Evolutionary conservation across 2,329 filamentous ascomycete genomes (phyloP).

Genomic region (Leptographium lundbergii): DNA sequence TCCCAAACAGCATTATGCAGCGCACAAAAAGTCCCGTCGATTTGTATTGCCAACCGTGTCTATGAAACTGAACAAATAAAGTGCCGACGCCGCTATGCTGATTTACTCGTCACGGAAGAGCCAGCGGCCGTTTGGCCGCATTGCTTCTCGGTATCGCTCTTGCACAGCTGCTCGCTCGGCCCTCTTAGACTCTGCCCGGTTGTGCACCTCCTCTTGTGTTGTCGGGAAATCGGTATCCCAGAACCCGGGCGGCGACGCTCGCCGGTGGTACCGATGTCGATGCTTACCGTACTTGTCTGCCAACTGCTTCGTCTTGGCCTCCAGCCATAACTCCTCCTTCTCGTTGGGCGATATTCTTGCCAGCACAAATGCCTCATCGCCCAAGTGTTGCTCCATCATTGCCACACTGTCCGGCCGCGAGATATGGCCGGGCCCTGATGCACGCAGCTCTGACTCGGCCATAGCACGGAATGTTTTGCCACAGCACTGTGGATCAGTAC

Average conservation of each 20-base stretch:
- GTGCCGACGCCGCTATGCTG: not conserved
- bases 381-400: constrained; percentile 44
- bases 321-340: constrained; percentile 53
- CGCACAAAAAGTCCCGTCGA: not conserved
- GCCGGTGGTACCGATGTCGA: constrained; percentile 58
- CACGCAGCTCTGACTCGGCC: constrained; percentile 36
- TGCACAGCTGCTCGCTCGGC: constrained; percentile 52
- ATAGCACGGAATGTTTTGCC: constrained; percentile 58
- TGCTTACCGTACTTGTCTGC: constrained; percentile 70
- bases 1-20: not conserved
- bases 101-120: constrained; percentile 64
- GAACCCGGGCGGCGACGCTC: constrained; percentile 69
- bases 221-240: constrained; percentile 84
- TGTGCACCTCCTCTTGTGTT: constrained; percentile 64
- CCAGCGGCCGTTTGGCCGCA: constrained; percentile 64
- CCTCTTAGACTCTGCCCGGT: constrained; percentile 52
- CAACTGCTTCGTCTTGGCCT: constrained; percentile 61
- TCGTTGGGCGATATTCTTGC: constrained; percentile 46
- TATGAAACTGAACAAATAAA: not conserved
- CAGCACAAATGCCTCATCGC: constrained; percentile 45
- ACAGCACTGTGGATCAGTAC: constrained; percentile 64
- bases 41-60: not conserved
- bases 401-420: constrained; percentile 28
- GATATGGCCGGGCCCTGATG: constrained; percentile 21
- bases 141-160: constrained; percentile 69